Evolutionary conservation across 202 grass and related monocot genomes (phyloP).

Genomic region (Miscanthus sacchariflorus): DNA sequence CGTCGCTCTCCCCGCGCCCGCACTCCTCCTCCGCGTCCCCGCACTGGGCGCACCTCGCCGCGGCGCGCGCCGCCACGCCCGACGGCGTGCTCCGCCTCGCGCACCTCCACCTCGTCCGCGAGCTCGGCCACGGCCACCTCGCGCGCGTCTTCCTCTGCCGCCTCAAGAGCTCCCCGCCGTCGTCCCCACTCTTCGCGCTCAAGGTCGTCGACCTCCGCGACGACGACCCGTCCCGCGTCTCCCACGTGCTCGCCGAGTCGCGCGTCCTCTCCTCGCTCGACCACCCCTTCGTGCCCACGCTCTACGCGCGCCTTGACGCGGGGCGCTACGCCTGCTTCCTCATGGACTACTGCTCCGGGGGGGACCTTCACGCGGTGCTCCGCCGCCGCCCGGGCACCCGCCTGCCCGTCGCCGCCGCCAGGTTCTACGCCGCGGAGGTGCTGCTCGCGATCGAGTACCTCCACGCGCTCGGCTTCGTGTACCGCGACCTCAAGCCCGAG

Average conservation of each 20-base stretch:
- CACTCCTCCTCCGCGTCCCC: slow-evolving; percentile 60
- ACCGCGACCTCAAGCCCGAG: slow-evolving; percentile 96
- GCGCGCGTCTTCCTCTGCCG: slow-evolving; percentile 89
- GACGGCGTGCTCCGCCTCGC: slow-evolving; percentile 75
- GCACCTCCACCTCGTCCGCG: slow-evolving; percentile 75
- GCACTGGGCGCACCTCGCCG: slow-evolving; percentile 67
- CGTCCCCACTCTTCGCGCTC: slow-evolving; percentile 75
- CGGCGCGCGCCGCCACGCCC: slow-evolving; percentile 49
- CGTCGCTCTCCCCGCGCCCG: slow-evolving; percentile 60
- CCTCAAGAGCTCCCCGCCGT: slow-evolving; percentile 57
- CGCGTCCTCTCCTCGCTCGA: slow-evolving; percentile 79
- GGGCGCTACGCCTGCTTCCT: slow-evolving; percentile 83
- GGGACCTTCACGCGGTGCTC: slow-evolving; percentile 79
- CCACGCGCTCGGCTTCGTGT: slow-evolving; percentile 87
- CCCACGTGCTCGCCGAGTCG: slow-evolving; percentile 71
- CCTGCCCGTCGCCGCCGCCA: slow-evolving; percentile 66
- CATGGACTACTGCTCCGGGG: slow-evolving; percentile 83
- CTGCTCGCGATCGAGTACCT: slow-evolving; percentile 91
- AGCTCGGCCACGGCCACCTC: slow-evolving; percentile 87
- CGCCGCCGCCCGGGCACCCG: slow-evolving; percentile 60
- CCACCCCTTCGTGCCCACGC: slow-evolving; percentile 85
- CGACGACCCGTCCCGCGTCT: slow-evolving; percentile 55
- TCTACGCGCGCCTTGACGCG: slow-evolving; percentile 85
- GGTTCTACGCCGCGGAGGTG: slow-evolving; percentile 88
- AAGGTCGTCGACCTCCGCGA: slow-evolving; percentile 85